phyloP scores from a whole-genome alignment of 495 filamentous ascomycete species.

The Aspergillus haitiensis region DNA sequence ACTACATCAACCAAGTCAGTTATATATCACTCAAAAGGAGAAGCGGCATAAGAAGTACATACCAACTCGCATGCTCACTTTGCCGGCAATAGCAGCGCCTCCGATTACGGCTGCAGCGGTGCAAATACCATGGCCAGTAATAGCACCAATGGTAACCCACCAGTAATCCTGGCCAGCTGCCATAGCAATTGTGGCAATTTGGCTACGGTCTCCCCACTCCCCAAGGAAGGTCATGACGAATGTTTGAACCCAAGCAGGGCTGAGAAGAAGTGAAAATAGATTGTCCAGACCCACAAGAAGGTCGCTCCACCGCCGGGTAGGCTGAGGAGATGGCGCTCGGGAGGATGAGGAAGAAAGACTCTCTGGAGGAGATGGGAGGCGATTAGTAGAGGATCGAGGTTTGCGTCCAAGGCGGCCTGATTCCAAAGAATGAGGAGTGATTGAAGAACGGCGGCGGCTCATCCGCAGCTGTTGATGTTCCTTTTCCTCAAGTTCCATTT shows the following conservation, averaged over 20 bases:
- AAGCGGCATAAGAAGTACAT: constrained; percentile 46
- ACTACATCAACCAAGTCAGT: constrained; percentile 54
- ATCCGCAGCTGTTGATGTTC: constrained; percentile 63
- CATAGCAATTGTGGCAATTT: constrained; percentile 99
- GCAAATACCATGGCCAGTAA: constrained; percentile 83
- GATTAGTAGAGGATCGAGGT: constrained; percentile 46
- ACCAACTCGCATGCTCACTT: constrained; percentile 96
- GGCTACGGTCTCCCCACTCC: constrained; percentile 96
- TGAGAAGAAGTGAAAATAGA: constrained; percentile 80
- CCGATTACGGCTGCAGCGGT: constrained; percentile 93
- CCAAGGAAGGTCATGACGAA: constrained; percentile 99
- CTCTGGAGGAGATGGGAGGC: constrained; percentile 55
- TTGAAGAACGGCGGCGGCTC: constrained; percentile 54
- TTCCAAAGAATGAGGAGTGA: constrained; percentile 53
- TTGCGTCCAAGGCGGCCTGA: constrained; percentile 50
- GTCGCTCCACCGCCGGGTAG: constrained; percentile 40
- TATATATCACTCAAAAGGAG: constrained; percentile 8
- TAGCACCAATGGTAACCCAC: constrained; percentile 94
- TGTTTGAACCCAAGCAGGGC: constrained; percentile 97
- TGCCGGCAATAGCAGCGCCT: constrained; percentile 86
- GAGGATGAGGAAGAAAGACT: constrained; percentile 57
- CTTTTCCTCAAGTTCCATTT: constrained; percentile 92
- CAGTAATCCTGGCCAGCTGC: constrained; percentile 97
- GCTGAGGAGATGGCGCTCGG: constrained; percentile 57
- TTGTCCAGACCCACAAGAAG: constrained; percentile 71